phyloP scores from a whole-genome alignment of 371 early-diverging fungal species.

The Apophysomyces elegans region DNA sequence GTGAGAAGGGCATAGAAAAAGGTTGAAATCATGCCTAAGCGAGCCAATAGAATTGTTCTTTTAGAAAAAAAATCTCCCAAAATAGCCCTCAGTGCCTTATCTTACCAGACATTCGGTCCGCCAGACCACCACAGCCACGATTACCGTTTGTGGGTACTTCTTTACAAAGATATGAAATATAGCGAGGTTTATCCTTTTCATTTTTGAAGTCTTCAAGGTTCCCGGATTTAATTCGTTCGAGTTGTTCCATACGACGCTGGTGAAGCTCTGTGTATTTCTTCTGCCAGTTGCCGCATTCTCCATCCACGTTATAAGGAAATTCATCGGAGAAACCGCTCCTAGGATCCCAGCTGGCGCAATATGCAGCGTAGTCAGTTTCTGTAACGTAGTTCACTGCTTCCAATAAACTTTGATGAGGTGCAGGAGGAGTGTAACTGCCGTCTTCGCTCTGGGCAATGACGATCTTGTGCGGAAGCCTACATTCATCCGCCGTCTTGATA shows the following conservation, averaged over 20 bases:
- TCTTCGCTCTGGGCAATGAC: constrained; percentile 30
- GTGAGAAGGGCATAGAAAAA: constrained; percentile 42
- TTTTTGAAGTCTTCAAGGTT: constrained; percentile 12
- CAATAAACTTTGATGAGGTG: constrained; percentile 29
- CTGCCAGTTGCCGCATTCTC: constrained; percentile 45
- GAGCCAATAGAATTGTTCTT: neutral
- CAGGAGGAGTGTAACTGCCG: constrained; percentile 38
- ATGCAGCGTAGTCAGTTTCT: constrained; percentile 22
- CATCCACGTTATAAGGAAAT: constrained; percentile 22
- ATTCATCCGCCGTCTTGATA: constrained; percentile 7
- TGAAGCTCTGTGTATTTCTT: constrained; percentile 31
- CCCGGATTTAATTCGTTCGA: constrained; percentile 26
- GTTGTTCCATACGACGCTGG: constrained; percentile 23
- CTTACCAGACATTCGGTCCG: constrained; percentile 44
- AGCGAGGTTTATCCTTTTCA: constrained; percentile 26
- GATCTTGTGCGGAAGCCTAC: constrained; percentile 25
- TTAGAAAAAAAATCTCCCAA: no score
- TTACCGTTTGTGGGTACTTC: constrained; percentile 23
- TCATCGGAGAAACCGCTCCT: constrained; percentile 20
- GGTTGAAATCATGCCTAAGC: constrained; percentile 46
- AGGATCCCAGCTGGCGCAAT: constrained; percentile 31
- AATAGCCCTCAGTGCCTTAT: no score
- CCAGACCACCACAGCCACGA: constrained; percentile 40
- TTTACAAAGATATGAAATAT: constrained; percentile 28
- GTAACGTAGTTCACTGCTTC: constrained; percentile 23